Evolutionary conservation across 768 basidiomycete species (phyloP), one percentile per base, ranked within the genome.

Genomic region (Hemileccinum rubropunctum): DNA sequence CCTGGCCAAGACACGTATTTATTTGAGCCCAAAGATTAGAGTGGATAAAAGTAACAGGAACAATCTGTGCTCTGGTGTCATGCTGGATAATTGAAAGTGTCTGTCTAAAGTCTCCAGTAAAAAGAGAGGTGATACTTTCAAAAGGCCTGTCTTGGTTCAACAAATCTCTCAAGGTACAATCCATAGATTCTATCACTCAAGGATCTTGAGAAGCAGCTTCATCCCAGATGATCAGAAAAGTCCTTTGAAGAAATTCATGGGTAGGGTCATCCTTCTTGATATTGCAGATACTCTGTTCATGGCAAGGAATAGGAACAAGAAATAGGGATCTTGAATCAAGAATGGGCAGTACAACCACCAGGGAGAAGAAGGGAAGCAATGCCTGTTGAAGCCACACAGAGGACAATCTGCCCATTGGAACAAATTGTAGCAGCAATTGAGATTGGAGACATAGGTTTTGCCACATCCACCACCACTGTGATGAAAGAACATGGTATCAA

Each of bases 91-190:
- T 72, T 35, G 76, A 77, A 0, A 80, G 64, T 1, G 59, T 77
- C 52, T 79, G 79, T 6, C 67, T 66, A 45, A 75, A 79, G 55
- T 81, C 77, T 1, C 77, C 79, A 44, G 73, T 75, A 68, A 79
- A 76, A 2, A 80, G 47, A 0, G 76, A 56, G 23, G 71, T 72
- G 8, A 78, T 58, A 15, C 72, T 75, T 36, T 72, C 76, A 72
- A 76, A 81, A 4, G 64, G 64, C 6, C 18, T 28, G 15, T 67
- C 32, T 23, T 49, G 21, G 10, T 21, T 62, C 44, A 60, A 48
- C 5, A 77, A 58, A 57, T 78, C 74, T 7, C 58, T 48, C 0
- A 73, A 42, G 0, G 71, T 70, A 0, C 64, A 39, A 51, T 79
- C 73, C 0, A 79, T 57, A n/a, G 73, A 71, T 48, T 79, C 77